Evolutionary conservation across 176 grass and related monocot species (phyloP).

Genomic region (Hsuehochloa calcarea): DNA sequence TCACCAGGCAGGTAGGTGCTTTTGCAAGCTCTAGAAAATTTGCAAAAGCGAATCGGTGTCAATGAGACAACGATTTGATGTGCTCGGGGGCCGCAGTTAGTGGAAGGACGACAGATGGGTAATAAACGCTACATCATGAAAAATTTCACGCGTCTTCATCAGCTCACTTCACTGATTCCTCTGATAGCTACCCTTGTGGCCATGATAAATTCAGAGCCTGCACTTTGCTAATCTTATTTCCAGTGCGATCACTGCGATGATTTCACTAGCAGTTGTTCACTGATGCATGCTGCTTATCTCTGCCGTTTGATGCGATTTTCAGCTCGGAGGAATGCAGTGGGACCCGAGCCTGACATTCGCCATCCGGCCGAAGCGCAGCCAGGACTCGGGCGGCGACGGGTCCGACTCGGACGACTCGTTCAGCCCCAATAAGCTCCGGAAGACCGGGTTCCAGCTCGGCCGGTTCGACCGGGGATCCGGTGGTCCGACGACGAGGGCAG

Average conservation of each 20-base stretch:
- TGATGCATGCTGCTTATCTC: background rate
- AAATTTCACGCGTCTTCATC: conserved; percentile 22
- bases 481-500: conserved; percentile 57
- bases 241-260: background rate
- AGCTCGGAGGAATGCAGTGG: conserved; percentile 64
- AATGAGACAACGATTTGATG: conserved; percentile 11
- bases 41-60: conserved; percentile 15
- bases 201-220: background rate
- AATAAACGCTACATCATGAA: conserved; percentile 30
- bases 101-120: conserved; percentile 29
- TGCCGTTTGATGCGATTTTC: background rate
- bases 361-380: conserved; percentile 52
- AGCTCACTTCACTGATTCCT: conserved; percentile 35
- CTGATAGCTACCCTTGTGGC: conserved; percentile 40
- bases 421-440: conserved; percentile 48
- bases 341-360: conserved; percentile 53
- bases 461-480: conserved; percentile 45
- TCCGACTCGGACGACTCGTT: conserved; percentile 44
- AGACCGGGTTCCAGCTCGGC: conserved; percentile 24
- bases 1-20: background rate
- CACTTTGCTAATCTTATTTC: background rate
- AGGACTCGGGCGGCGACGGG: conserved; percentile 37
- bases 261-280: background rate
- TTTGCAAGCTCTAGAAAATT: conserved; percentile 26
- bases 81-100: conserved; percentile 22